These are phyloP conservation scores for Meyerozyma smithsonii DNA, from an alignment of 1,139 yeast genomes.

Conservation along the genomic window DNA sequence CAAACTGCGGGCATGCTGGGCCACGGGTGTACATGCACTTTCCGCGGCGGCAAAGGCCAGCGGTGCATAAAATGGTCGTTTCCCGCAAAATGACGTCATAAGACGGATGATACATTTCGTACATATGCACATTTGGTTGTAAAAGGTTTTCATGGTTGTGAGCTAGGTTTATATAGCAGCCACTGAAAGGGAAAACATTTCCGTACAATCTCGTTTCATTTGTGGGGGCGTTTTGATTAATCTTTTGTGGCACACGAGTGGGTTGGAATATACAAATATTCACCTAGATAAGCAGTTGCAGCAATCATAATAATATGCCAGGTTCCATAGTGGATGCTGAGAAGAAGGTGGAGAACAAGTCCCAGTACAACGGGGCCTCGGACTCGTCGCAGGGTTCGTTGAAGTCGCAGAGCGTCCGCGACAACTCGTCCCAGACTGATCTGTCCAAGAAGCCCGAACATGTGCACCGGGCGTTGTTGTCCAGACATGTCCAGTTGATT, in stretches of 20 bases:
- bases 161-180: conserved; percentile 1
- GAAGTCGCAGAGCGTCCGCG: neutral
- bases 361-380: neutral
- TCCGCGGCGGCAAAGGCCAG: too few relatives aligned
- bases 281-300: neutral
- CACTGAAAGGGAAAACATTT: conserved; percentile 1
- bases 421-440: neutral
- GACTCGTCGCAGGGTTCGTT: neutral
- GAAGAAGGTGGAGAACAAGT: neutral
- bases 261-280: neutral
- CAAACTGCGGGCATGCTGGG: too few relatives aligned
- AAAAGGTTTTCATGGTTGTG: conserved; percentile 2
- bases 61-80: neutral
- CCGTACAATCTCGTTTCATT: neutral
- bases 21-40: too few relatives aligned
- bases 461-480: conserved; percentile 9
- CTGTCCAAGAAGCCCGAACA: neutral
- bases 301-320: neutral
- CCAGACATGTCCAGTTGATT: conserved; percentile 44
- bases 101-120: neutral
- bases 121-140: neutral
- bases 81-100: neutral
- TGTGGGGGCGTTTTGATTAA: neutral
- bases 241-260: neutral
- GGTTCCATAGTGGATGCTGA: neutral